Conservation (phyloP, 768 basidiomycete genomes). For the Lentinus tigrinus region DNA sequence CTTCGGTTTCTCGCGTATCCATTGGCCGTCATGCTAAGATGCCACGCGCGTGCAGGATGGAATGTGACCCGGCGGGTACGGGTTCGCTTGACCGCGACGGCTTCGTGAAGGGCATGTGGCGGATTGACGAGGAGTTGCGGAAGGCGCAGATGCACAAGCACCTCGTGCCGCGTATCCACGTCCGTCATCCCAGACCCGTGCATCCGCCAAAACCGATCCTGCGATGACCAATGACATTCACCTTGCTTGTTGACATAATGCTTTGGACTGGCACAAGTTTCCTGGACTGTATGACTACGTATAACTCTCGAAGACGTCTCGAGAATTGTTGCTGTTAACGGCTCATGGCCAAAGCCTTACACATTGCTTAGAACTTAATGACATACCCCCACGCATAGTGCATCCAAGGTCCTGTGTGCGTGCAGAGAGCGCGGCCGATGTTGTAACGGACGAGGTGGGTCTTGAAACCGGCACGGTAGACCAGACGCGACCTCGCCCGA, state of each 20-base stretch:
- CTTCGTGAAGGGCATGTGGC: conserved; percentile 83
- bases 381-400: conserved; percentile 3
- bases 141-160: conserved; percentile 41
- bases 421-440: background rate
- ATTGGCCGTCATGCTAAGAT: background rate
- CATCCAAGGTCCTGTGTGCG: background rate
- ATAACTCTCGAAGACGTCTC: background rate
- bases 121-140: conserved; percentile 81
- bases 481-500: background rate
- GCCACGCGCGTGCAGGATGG: conserved; percentile 48
- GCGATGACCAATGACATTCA: conserved; percentile 13
- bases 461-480: too few relatives aligned
- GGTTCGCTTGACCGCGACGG: conserved; percentile 64
- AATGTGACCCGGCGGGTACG: conserved; percentile 56
- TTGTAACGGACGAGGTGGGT: too few relatives aligned
- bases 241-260: background rate
- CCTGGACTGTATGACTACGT: conserved; percentile 10
- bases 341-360: background rate
- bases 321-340: background rate
- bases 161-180: conserved; percentile 5
- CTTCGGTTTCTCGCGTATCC: background rate
- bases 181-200: conserved; percentile 11
- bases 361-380: conserved; percentile 7
- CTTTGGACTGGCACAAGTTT: background rate
- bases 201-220: conserved; percentile 13